Conservation (phyloP, 1,284 basidiomycete species). For the Fomitopsis schrenkii region DNA sequence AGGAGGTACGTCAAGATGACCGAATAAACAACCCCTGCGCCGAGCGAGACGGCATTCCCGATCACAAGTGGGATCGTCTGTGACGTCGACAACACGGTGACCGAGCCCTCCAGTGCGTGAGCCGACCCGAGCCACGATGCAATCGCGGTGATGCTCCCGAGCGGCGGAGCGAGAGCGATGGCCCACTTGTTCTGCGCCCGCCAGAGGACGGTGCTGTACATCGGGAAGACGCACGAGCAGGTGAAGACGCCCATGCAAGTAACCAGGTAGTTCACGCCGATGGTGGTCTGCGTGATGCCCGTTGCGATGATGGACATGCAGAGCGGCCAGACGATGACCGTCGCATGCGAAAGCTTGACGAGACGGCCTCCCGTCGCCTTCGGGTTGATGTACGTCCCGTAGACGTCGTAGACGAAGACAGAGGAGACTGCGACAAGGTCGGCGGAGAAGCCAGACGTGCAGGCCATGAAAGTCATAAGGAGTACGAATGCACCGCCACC, state of each 20-base stretch:
- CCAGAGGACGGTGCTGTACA: conserved; percentile 22
- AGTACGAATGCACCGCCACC: conserved; percentile 21
- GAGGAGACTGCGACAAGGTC: conserved; percentile 45
- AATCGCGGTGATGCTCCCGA: conserved; percentile 12
- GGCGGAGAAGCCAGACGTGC: conserved; percentile 41
- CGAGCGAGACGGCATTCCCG: background rate
- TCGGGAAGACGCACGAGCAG: conserved; percentile 28
- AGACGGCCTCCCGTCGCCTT: conserved; percentile 32
- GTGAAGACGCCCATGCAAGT: conserved; percentile 13
- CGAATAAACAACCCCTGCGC: background rate
- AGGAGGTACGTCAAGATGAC: background rate
- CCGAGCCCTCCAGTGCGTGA: background rate
- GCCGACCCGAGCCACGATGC: conserved; percentile 14
- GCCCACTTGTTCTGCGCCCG: conserved; percentile 10
- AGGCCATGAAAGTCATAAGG: conserved; percentile 36
- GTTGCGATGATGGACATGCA: conserved; percentile 11
- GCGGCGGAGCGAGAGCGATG: conserved; percentile 9
- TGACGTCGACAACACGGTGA: background rate
- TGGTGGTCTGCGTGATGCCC: conserved; percentile 29
- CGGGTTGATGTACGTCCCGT: conserved; percentile 34
- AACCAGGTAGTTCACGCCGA: conserved; percentile 11
- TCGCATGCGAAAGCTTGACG: conserved; percentile 12
- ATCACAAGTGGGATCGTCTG: background rate
- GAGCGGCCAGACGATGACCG: conserved; percentile 12
- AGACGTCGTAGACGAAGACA: conserved; percentile 42